Percentiles rank a stretch among this genome's conserved stretches.
phyloP scores from a whole-genome alignment of 306 rosid genomes.

The Casuarina equisetifolia region DNA sequence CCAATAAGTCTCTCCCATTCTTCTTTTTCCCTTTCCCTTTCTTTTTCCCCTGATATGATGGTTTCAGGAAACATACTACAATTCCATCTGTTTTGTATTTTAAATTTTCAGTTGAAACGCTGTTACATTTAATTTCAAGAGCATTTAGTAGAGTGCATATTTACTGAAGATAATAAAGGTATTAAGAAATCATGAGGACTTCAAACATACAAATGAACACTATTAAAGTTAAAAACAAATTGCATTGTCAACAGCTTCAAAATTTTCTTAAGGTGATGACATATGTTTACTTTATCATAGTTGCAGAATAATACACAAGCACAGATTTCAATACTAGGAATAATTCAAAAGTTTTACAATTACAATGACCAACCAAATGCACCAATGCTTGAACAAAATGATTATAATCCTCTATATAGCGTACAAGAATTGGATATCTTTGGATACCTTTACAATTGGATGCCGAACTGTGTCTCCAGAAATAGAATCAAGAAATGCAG shows the following conservation, averaged over 20 bases:
- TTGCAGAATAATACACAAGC: not conserved
- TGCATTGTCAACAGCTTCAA: not conserved
- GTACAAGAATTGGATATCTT: not conserved
- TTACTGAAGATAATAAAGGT: not conserved
- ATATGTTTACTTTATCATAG: not conserved
- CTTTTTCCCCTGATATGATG: not conserved
- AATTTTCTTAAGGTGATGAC: not conserved
- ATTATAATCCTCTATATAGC: not conserved
- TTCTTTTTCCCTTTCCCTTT: not conserved
- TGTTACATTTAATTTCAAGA: not conserved
- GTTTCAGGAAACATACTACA: not conserved
- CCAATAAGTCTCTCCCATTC: not conserved
- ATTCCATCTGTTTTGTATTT: not conserved
- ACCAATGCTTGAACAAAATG: not conserved
- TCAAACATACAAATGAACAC: not conserved
- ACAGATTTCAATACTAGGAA: constrained; percentile 13
- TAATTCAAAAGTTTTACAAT: constrained; percentile 9
- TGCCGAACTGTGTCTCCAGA: constrained; percentile 45
- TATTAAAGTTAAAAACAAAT: not conserved
- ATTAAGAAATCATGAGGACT: not conserved
- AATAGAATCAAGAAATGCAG: constrained; percentile 65
- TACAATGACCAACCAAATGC: not conserved
- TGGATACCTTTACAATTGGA: constrained; percentile 58
- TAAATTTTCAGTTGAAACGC: not conserved
- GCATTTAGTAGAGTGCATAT: not conserved